Evolutionary conservation across 2,329 filamentous ascomycete species (phyloP).

Genomic region (Fusarium incarnatum): DNA sequence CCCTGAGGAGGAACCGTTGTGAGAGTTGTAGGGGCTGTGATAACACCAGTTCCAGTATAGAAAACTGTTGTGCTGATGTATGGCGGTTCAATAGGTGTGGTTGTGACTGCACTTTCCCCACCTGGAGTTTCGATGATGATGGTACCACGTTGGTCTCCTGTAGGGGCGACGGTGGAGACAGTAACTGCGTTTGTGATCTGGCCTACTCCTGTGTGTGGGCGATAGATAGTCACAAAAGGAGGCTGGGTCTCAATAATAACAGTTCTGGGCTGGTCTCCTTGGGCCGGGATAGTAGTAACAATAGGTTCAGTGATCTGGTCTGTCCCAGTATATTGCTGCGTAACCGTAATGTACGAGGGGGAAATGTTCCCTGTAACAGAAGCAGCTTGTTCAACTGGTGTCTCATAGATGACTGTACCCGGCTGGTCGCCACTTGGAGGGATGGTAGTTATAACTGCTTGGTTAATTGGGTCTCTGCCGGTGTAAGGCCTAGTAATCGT

Average conservation of each 20-base stretch:
- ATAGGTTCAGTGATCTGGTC: conserved; percentile 16
- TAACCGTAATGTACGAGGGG: conserved; percentile 3
- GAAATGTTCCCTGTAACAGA: too few species aligned
- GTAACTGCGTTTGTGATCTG: too few species aligned
- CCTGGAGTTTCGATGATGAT: too few species aligned
- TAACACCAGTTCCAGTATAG: conserved; percentile 17
- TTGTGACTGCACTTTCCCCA: too few species aligned
- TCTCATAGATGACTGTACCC: conserved; percentile 34
- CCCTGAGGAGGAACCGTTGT: too few species aligned
- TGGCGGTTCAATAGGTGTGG: too few species aligned
- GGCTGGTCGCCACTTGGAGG: conserved; percentile 18
- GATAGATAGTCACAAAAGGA: not conserved
- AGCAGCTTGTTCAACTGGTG: conserved; percentile 1
- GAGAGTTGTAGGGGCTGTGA: conserved; percentile 14
- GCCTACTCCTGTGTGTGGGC: too few species aligned
- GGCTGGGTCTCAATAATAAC: conserved; percentile 29
- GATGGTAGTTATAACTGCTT: conserved; percentile 9
- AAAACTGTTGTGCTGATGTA: too few species aligned
- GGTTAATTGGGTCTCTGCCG: conserved; percentile 12
- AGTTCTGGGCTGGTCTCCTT: conserved; percentile 24
- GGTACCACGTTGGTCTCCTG: too few species aligned
- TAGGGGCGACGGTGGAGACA: too few species aligned
- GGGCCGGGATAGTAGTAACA: conserved; percentile 17
- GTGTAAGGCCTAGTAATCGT: conserved; percentile 26
- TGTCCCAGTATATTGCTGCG: conserved; percentile 14